phyloP scores from a whole-genome alignment of 2,329 filamentous ascomycete species.

The Aspergillus sp. region DNA sequence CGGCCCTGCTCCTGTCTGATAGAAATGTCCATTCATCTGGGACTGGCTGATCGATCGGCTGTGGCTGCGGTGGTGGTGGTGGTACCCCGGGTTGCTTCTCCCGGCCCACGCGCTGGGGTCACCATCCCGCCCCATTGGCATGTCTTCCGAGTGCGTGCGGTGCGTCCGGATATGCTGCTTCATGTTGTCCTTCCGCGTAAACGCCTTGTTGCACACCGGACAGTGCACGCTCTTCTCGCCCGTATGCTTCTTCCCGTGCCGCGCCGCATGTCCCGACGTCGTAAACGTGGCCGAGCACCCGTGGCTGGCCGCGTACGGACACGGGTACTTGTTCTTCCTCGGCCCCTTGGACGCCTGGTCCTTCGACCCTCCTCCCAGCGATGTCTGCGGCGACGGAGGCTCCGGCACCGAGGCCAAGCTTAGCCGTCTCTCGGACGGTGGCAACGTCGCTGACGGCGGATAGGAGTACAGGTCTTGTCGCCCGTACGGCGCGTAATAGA shows the following conservation, averaged over 20 bases:
- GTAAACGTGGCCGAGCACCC: constrained; percentile 55
- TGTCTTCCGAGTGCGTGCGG: constrained; percentile 27
- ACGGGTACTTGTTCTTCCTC: constrained; percentile 57
- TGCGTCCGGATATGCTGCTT: constrained; percentile 59
- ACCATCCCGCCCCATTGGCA: constrained; percentile 12
- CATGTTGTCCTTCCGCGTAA: constrained; percentile 62
- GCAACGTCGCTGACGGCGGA: constrained; percentile 12
- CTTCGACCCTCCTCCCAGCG: constrained; percentile 16
- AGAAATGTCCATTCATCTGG: constrained; percentile 7
- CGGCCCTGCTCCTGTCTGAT: constrained; percentile 7
- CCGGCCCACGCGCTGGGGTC: constrained; percentile 1
- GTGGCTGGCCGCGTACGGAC: constrained; percentile 51
- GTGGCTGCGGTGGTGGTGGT: constrained; percentile 10
- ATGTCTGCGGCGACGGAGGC: constrained; percentile 18
- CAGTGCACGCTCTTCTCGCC: constrained; percentile 60
- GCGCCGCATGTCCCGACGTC: constrained; percentile 57
- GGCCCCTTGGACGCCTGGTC: constrained; percentile 14
- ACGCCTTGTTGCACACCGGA: constrained; percentile 58
- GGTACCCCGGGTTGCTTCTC: constrained; percentile 7
- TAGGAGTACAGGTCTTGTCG: constrained; percentile 19
- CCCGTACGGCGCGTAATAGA: constrained; percentile 18
- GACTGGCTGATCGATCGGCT: constrained; percentile 8
- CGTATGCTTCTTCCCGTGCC: constrained; percentile 60
- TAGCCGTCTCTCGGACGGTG: constrained; percentile 16
- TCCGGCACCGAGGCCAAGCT: constrained; percentile 15